These are phyloP conservation scores for Domatiomyces globalis DNA, from an alignment of 2,329 filamentous ascomycete genomes.

Conservation along the genomic window DNA sequence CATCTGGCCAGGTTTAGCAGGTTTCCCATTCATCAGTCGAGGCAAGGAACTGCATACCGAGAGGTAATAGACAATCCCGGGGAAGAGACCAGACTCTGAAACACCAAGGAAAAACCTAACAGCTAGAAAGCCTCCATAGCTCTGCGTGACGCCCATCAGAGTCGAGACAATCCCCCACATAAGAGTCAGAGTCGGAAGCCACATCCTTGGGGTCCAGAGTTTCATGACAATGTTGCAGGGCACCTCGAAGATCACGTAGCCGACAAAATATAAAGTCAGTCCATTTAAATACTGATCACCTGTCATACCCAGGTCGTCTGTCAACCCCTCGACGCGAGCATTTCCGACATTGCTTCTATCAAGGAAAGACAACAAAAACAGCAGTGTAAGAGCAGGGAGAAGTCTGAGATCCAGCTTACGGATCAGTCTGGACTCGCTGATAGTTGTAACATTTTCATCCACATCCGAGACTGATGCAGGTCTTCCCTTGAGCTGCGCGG, in stretches of 20 bases:
- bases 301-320: constrained; percentile 24
- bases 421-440: constrained; percentile 28
- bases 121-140: constrained; percentile 6
- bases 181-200: constrained; percentile 15
- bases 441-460: constrained; percentile 2
- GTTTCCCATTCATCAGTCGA: constrained; percentile 36
- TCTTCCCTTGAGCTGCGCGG: not conserved
- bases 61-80: constrained; percentile 33
- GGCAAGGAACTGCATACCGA: constrained; percentile 26
- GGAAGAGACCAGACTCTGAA: constrained; percentile 23
- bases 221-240: constrained; percentile 25
- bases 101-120: constrained; percentile 30
- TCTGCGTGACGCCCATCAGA: constrained; percentile 35
- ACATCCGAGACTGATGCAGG: not conserved
- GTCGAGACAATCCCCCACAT: constrained; percentile 37
- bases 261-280: constrained; percentile 13
- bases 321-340: constrained; percentile 26
- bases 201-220: constrained; percentile 7
- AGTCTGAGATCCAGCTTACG: constrained; percentile 32
- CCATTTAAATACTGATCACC: constrained; percentile 9
- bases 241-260: constrained; percentile 20
- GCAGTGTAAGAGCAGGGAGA: constrained; percentile 29
- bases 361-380: constrained; percentile 33
- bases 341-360: constrained; percentile 33
- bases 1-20: constrained; percentile 39